phyloP scores from a whole-genome alignment of 805 yeast species.

The Pichia cephalocereana region DNA sequence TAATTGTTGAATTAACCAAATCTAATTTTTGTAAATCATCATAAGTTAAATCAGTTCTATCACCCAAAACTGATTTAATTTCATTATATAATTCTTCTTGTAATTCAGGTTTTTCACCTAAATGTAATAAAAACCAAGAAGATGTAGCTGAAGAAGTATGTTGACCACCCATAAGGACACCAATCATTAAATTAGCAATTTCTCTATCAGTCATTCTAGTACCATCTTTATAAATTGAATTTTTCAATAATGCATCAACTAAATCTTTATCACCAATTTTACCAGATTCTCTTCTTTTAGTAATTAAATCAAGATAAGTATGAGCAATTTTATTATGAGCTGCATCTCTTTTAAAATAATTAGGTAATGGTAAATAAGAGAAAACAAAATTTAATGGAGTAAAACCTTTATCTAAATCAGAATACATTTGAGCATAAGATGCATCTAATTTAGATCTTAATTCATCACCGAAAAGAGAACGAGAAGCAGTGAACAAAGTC shows the following conservation, averaged over 20 bases:
- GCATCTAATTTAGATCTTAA: conserved; percentile 76
- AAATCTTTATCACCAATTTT: conserved; percentile 82
- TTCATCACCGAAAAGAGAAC: conserved; percentile 86
- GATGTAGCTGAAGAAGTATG: conserved; percentile 96
- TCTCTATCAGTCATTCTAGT: conserved; percentile 89
- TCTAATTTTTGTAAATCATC: conserved; percentile 80
- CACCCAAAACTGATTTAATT: conserved; percentile 53
- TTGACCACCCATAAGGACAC: conserved; percentile 98
- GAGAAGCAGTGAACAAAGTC: conserved; percentile 92
- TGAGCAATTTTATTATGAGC: conserved; percentile 77
- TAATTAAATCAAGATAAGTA: conserved; percentile 75
- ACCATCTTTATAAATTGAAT: conserved; percentile 88
- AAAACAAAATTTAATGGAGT: conserved; percentile 93
- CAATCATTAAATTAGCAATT: conserved; percentile 87
- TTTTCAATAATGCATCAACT: conserved; percentile 77
- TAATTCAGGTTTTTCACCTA: conserved; percentile 78
- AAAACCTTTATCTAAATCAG: conserved; percentile 94
- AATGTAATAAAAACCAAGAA: conserved; percentile 87
- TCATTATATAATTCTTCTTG: conserved; percentile 78
- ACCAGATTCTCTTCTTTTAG: conserved; percentile 56
- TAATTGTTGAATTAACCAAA: conserved; percentile 70
- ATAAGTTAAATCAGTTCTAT: conserved; percentile 54
- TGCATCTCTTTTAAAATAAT: conserved; percentile 69
- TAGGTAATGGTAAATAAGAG: conserved; percentile 79
- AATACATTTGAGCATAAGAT: conserved; percentile 74